Conservation (phyloP, 2,329 filamentous ascomycete species). For the Chaetomiaceae sp. region DNA sequence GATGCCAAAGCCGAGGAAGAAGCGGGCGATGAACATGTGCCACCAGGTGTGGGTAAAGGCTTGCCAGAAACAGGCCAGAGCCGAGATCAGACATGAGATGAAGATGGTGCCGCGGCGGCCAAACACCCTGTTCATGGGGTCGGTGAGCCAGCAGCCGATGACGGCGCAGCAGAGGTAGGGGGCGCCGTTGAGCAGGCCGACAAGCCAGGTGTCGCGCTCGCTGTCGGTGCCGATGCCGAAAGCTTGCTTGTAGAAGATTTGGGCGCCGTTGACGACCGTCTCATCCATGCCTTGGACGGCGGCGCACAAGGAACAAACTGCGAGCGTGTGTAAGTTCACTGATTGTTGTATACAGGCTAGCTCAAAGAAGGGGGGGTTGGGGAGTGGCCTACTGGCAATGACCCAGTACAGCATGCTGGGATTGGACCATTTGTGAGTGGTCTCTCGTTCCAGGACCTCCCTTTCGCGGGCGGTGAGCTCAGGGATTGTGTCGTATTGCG, state of each 20-base stretch:
- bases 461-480: slow-evolving; percentile 57
- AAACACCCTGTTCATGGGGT: slow-evolving; percentile 65
- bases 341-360: too few relatives aligned
- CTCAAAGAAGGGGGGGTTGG: background rate
- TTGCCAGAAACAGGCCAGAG: slow-evolving; percentile 50
- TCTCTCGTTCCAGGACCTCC: slow-evolving; percentile 54
- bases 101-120: slow-evolving; percentile 68
- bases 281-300: slow-evolving; percentile 71
- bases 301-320: slow-evolving; percentile 61
- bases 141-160: slow-evolving; percentile 68
- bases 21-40: slow-evolving; percentile 67
- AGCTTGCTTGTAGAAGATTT: slow-evolving; percentile 58
- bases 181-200: slow-evolving; percentile 57
- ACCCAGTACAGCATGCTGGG: slow-evolving; percentile 62
- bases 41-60: slow-evolving; percentile 49
- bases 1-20: slow-evolving; percentile 65
- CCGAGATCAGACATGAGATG: slow-evolving; percentile 59
- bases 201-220: slow-evolving; percentile 50
- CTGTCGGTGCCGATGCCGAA: slow-evolving; percentile 57
- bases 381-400: slow-evolving; percentile 45
- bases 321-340: background rate
- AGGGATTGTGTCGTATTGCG: slow-evolving; percentile 45
- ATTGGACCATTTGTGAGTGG: slow-evolving; percentile 65
- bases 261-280: slow-evolving; percentile 65
- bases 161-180: slow-evolving; percentile 65